A percentile compares a stretch with the other conserved stretches of the same genome.
These are phyloP conservation scores for Aspergillus haitiensis DNA, from an alignment of 495 filamentous ascomycete species.

Conservation along the genomic window DNA sequence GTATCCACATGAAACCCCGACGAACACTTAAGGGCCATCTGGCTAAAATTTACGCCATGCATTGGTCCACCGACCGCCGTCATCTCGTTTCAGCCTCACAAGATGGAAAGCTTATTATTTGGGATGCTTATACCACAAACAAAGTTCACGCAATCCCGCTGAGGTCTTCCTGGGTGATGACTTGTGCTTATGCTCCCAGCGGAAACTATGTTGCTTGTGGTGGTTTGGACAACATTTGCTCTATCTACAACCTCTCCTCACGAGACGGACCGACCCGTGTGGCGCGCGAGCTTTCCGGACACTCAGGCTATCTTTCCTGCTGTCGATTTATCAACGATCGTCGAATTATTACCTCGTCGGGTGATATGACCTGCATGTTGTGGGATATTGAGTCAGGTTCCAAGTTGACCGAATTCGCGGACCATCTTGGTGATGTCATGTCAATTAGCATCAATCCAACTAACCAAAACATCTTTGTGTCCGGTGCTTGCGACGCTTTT, in stretches of 20 bases:
- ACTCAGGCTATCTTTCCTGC: conserved; percentile 97
- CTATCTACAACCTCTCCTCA: conserved; percentile 97
- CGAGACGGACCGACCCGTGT: conserved; percentile 95
- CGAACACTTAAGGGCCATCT: conserved; percentile 95
- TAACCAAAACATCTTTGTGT: conserved; percentile 95
- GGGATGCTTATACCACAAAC: conserved; percentile 99
- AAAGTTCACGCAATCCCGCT: conserved; percentile 99
- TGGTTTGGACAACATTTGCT: conserved; percentile 99
- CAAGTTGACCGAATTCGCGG: conserved; percentile 97
- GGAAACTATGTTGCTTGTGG: conserved; percentile 98
- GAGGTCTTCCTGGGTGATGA: conserved; percentile 99
- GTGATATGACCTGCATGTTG: conserved; percentile 99
- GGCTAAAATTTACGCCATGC: conserved; percentile 99
- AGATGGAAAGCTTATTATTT: conserved; percentile 99
- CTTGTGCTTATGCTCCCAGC: conserved; percentile 94
- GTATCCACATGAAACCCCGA: conserved; percentile 93
- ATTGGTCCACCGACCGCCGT: conserved; percentile 98
- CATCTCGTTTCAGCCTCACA: conserved; percentile 98
- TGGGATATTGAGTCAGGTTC: conserved; percentile 98
- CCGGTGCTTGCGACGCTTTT: conserved; percentile 96
- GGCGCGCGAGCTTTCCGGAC: conserved; percentile 92
- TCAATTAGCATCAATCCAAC: conserved; percentile 99
- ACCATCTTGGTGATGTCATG: conserved; percentile 98
- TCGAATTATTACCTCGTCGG: conserved; percentile 94
- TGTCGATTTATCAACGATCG: conserved; percentile 99